Evolutionary conservation across 23 red algal genomes (phyloP).

Genomic region (Gracilaria domingensis): DNA sequence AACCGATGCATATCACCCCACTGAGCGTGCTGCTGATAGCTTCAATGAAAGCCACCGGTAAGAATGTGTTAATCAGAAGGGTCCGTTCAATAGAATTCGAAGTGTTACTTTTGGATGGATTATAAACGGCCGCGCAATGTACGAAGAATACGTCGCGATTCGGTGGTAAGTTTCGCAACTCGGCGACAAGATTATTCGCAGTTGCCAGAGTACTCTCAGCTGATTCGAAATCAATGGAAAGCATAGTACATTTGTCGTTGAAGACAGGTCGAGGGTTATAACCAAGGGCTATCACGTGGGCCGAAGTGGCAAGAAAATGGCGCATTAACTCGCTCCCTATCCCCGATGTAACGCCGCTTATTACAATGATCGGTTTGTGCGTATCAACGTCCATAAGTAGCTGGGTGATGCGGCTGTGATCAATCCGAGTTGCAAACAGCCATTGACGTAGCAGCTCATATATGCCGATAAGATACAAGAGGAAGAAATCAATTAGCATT

Average conservation of each 20-base stretch:
- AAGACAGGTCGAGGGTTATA: background rate
- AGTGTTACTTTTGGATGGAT: slow-evolving; percentile 2
- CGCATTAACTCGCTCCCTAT: slow-evolving; percentile 46
- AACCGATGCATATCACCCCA: slow-evolving; percentile 50
- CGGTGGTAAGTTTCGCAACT: background rate
- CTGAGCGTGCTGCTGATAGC: slow-evolving; percentile 7
- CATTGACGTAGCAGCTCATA: slow-evolving; percentile 60
- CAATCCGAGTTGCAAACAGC: slow-evolving; percentile 9
- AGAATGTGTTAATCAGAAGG: slow-evolving; percentile 38
- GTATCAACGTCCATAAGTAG: background rate
- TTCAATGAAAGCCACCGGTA: slow-evolving; percentile 39
- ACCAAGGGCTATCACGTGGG: slow-evolving; percentile 40
- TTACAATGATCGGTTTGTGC: slow-evolving; percentile 37
- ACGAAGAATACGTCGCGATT: slow-evolving; percentile 19
- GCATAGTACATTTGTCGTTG: background rate
- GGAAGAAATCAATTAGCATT: slow-evolving; percentile 30
- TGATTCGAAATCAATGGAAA: slow-evolving; percentile 43
- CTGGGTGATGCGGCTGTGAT: background rate
- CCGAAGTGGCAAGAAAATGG: background rate
- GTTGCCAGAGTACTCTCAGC: slow-evolving; percentile 6
- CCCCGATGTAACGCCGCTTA: slow-evolving; percentile 57
- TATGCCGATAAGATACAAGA: slow-evolving; percentile 49
- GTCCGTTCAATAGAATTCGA: slow-evolving; percentile 24
- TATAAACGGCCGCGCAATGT: slow-evolving; percentile 59
- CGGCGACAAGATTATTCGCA: background rate